phyloP scores from a whole-genome alignment of 1,284 basidiomycete genomes.

The Tylopilus sp. region DNA sequence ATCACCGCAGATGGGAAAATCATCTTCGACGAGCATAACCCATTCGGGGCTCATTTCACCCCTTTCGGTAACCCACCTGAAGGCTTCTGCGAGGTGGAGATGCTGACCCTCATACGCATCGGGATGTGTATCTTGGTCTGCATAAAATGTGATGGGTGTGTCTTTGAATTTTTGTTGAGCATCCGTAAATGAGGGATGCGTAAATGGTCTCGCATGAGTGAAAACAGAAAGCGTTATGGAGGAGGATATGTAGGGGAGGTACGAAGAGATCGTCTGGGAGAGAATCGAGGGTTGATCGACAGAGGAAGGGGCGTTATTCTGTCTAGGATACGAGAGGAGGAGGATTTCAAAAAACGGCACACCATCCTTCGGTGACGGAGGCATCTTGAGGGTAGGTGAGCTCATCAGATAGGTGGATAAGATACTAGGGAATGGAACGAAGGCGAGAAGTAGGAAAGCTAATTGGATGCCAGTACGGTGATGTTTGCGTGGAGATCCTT shows the following conservation, averaged over 20 bases:
- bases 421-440: conserved; percentile 9
- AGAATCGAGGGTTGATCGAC: conserved; percentile 25
- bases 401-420: conserved; percentile 4
- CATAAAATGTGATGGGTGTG: conserved; percentile 32
- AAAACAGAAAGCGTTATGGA: conserved; percentile 36
- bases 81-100: conserved; percentile 39
- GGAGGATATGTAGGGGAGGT: conserved; percentile 32
- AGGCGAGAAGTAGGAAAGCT: conserved; percentile 10
- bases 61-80: conserved; percentile 31
- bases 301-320: conserved; percentile 23
- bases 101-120: conserved; percentile 34
- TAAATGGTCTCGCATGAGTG: conserved; percentile 30
- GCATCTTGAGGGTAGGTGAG: background rate
- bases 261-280: conserved; percentile 36
- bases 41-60: conserved; percentile 31
- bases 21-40: conserved; percentile 43
- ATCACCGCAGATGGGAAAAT: conserved; percentile 40
- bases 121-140: conserved; percentile 34
- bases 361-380: conserved; percentile 17
- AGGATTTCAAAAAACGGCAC: conserved; percentile 37
- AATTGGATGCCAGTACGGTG: conserved; percentile 10
- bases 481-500: background rate
- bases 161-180: conserved; percentile 23
- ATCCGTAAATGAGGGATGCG: conserved; percentile 32
- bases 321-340: conserved; percentile 37